phyloP scores from a whole-genome alignment of 345 rosid genomes.

The Melaleuca quinquenervia region DNA sequence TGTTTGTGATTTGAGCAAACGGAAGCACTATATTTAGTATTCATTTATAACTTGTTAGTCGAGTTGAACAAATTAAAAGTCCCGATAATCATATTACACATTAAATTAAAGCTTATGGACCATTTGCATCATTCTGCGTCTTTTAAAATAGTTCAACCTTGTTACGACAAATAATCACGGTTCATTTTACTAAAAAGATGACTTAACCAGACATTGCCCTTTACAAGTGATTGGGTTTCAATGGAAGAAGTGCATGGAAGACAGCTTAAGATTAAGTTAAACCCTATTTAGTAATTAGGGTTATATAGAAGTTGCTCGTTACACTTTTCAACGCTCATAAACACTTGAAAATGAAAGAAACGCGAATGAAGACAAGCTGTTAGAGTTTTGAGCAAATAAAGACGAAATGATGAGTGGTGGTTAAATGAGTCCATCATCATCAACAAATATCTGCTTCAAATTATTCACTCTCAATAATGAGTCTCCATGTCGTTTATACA shows the following conservation, averaged over 20 bases:
- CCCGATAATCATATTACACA: too few relatives aligned
- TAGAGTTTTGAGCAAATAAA: background rate
- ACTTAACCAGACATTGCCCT: background rate
- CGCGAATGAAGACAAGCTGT: background rate
- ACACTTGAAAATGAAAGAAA: background rate
- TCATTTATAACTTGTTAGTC: too few relatives aligned
- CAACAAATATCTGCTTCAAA: background rate
- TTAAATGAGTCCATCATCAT: background rate
- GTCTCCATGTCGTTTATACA: background rate
- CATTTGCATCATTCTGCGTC: too few relatives aligned
- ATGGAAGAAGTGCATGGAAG: background rate
- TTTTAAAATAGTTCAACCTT: too few relatives aligned
- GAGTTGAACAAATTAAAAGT: too few relatives aligned
- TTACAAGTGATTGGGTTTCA: background rate
- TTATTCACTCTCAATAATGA: background rate
- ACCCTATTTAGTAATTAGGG: background rate
- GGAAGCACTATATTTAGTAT: too few relatives aligned
- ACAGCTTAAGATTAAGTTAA: background rate
- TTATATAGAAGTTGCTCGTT: background rate
- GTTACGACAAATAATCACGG: background rate
- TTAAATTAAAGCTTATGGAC: too few relatives aligned
- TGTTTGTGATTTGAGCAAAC: too few relatives aligned
- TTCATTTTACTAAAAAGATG: background rate
- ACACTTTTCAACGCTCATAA: background rate
- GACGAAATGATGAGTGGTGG: background rate